Evolutionary conservation across 768 basidiomycete species (phyloP).

Genomic region (Calvatia gigantea): DNA sequence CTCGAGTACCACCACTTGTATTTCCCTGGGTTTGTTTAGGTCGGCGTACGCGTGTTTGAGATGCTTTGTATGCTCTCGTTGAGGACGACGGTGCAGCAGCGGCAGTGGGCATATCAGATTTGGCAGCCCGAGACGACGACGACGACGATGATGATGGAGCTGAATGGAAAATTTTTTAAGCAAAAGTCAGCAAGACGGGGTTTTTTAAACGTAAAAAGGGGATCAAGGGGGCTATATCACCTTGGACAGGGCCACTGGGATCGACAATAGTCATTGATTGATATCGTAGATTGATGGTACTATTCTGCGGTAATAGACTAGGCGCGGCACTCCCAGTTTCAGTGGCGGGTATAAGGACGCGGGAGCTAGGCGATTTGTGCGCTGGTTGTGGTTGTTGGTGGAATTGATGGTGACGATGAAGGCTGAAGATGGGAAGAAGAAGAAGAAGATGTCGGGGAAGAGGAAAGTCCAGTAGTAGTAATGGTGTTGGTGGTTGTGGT

Average conservation of each 20-base stretch:
- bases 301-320: not conserved
- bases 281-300: slow-evolving; percentile 11
- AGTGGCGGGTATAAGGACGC: not conserved
- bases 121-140: not conserved
- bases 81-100: no score
- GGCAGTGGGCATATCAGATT: not conserved
- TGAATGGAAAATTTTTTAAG: no score
- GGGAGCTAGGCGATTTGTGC: not conserved
- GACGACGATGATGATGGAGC: no score
- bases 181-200: no score
- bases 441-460: no score
- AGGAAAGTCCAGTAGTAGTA: not conserved
- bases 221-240: no score
- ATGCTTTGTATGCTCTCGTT: not conserved
- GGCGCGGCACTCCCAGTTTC: not conserved
- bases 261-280: slow-evolving; percentile 12
- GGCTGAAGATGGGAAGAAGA: not conserved
- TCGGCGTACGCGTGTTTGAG: not conserved
- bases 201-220: no score
- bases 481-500: no score
- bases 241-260: not conserved
- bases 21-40: no score
- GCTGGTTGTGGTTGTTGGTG: not conserved
- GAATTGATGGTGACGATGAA: not conserved
- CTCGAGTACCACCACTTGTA: not conserved